Conservation (phyloP, 768 basidiomycete species). For the Tephrocybe rancida region DNA sequence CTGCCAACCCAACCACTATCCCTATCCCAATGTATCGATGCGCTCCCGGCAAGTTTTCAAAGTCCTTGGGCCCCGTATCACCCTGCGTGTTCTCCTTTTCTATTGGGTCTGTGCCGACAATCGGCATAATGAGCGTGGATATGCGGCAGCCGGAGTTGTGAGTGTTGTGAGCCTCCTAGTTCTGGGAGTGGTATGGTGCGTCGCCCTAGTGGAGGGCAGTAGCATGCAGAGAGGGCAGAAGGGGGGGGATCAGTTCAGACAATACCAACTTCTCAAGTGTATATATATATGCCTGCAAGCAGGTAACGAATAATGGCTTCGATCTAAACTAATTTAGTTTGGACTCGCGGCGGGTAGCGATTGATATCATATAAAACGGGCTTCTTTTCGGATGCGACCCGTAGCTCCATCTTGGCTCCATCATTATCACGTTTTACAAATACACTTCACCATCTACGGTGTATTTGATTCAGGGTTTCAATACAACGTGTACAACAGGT, state of each 20-base stretch:
- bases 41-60: conserved; percentile 31
- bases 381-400: conserved; percentile 35
- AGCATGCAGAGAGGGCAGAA: conserved; percentile 8
- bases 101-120: conserved; percentile 24
- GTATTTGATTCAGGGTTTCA: background rate
- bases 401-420: conserved; percentile 21
- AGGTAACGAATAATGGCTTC: conserved; percentile 15
- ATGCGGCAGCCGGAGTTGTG: conserved; percentile 23
- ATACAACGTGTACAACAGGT: conserved; percentile 7
- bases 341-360: conserved; percentile 26
- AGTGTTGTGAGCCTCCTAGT: conserved; percentile 11
- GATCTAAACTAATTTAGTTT: conserved; percentile 27
- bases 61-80: conserved; percentile 21
- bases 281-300: conserved; percentile 9
- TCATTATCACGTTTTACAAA: conserved; percentile 8
- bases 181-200: conserved; percentile 19
- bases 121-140: conserved; percentile 25
- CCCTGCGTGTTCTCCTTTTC: conserved; percentile 20
- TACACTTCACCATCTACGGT: background rate
- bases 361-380: conserved; percentile 26
- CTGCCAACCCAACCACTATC: conserved; percentile 37
- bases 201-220: conserved; percentile 11
- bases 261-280: conserved; percentile 1
- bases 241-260: conserved; percentile 7
- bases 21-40: conserved; percentile 48